Base-by-base conservation (phyloP, 345 rosid genomes). In the Diplotaxis tenuifolia region DNA sequence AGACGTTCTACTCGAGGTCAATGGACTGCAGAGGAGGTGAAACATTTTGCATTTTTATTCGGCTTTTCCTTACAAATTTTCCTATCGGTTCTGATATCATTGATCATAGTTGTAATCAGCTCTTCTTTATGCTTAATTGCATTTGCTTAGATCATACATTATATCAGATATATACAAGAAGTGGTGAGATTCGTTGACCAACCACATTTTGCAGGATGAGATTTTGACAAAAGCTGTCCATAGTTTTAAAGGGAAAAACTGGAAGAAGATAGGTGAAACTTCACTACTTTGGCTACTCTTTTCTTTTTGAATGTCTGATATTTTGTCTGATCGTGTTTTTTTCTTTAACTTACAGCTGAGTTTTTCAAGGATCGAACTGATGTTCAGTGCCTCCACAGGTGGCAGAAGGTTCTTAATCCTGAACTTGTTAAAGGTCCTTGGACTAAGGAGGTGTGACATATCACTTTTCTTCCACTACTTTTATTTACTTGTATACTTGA, bases 401-500 rank as follows among this genome's bases (percentile, higher is more conserved):
- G 99, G 99, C 99, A 96, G 87, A 96, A 96, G 85, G 99, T 96
- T 79, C 84, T 96, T 78, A 89, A 96, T 78, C 99, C 99, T 32
- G 99, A 96, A 73, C 95, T 96, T 68, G 92, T 96, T 42, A 96
- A 96, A 89, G 99, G 98, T 15, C 99, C 99, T 9, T 96, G 99
- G 99, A 92, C 99, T 7, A 96, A 92, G 79, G 98, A 95, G 96
- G 99, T 95, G 16, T 42, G 61, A 87, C 60, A 42, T n/a, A n/a
- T 73, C 21, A 23, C 28, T 22, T 53, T 15, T 56, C 65, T n/a
- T 68, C 15, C 66, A 28, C 20, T 68, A 55, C 54, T 72, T 25
- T 42, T 34, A 9, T 36, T 34, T 20, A n/a, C 67, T 59, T 52
- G 3, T 49, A 65, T 49, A 49, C 47, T 62, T 70, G 9, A 29